Evolutionary conservation across 495 filamentous ascomycete genomes (phyloP).

Genomic region (Tuber brumale): DNA sequence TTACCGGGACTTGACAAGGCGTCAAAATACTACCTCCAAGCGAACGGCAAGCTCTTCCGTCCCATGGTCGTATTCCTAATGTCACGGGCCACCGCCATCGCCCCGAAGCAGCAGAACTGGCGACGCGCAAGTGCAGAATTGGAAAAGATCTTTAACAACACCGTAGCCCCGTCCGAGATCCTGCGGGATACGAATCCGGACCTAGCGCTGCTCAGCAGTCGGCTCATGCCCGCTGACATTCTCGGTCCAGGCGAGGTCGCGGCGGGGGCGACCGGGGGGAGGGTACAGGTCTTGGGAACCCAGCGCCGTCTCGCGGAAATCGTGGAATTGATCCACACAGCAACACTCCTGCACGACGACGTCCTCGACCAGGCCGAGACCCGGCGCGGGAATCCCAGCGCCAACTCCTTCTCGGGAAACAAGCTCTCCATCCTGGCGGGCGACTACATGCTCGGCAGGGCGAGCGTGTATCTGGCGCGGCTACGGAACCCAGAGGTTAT

Average conservation of each 20-base stretch:
- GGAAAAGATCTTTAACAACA: conserved; percentile 56
- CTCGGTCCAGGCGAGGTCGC: conserved; percentile 10
- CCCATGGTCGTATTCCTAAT: conserved; percentile 91
- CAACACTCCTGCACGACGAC: conserved; percentile 93
- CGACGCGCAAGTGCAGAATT: conserved; percentile 22
- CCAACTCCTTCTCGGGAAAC: conserved; percentile 91
- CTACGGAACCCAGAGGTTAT: conserved; percentile 88
- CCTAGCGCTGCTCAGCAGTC: conserved; percentile 45
- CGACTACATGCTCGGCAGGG: conserved; percentile 86
- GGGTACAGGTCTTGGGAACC: conserved; percentile 67
- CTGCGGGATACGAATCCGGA: conserved; percentile 76
- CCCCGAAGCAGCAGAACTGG: conserved; percentile 54
- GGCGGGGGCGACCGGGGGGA: conserved; percentile 1
- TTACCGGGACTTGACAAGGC: conserved; percentile 80
- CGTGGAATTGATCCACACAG: conserved; percentile 92
- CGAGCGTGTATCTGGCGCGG: conserved; percentile 86
- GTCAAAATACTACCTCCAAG: conserved; percentile 96
- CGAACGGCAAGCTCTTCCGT: conserved; percentile 92
- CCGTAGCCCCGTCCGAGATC: conserved; percentile 67
- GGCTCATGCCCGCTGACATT: conserved; percentile 38
- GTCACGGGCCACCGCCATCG: conserved; percentile 79
- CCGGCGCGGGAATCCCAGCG: conserved; percentile 73
- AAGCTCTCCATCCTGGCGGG: conserved; percentile 98
- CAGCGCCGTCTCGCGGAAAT: conserved; percentile 92
- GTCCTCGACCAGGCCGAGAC: conserved; percentile 89